phyloP scores from a whole-genome alignment of 257 asterid species.

The Plectranthus barbatus region DNA sequence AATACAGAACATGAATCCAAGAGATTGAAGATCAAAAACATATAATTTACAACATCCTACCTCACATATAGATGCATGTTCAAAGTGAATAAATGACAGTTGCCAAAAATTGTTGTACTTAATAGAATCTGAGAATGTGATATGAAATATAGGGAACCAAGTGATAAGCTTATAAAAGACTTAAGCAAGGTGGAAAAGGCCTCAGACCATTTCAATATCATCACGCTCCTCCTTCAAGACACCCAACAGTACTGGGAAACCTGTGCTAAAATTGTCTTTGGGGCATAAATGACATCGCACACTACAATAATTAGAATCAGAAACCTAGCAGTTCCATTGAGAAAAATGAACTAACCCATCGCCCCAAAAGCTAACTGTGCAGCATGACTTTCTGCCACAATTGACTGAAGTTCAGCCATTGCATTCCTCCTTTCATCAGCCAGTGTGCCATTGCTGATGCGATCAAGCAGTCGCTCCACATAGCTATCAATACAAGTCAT shows the following conservation, averaged over 20 bases:
- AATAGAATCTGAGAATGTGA: neutral
- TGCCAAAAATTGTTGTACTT: neutral
- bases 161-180: neutral
- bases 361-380: constrained; percentile 97
- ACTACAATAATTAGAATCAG: neutral
- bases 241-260: constrained; percentile 72
- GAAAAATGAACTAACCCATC: constrained; percentile 70
- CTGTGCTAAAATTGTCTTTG: constrained; percentile 34
- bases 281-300: constrained; percentile 6
- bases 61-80: neutral
- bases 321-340: constrained; percentile 13
- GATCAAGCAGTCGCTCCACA: constrained; percentile 92
- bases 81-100: neutral
- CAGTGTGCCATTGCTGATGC: constrained; percentile 82
- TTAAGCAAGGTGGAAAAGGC: constrained; percentile 15
- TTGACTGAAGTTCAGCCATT: constrained; percentile 76
- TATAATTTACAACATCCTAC: neutral
- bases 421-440: constrained; percentile 95
- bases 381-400: constrained; percentile 74
- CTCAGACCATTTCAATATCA: constrained; percentile 84
- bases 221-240: constrained; percentile 93
- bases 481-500: constrained; percentile 38
- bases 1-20: neutral
- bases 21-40: neutral
- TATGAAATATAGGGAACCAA: neutral